phyloP scores from a whole-genome alignment of 1,284 basidiomycete genomes.

The Trametes hirsuta region DNA sequence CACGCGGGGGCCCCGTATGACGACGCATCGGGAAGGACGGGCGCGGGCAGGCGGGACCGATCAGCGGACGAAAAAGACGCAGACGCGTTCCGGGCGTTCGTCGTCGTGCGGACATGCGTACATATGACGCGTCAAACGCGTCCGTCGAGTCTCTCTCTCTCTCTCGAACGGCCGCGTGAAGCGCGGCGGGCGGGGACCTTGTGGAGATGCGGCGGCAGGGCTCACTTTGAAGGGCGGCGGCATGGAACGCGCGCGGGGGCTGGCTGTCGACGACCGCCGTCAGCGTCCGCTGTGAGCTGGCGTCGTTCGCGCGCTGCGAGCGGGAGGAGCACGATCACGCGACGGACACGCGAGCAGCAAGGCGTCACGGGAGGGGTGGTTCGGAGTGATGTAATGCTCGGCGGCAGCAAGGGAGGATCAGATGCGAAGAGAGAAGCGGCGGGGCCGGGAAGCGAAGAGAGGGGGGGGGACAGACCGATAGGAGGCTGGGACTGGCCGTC shows the following conservation, averaged over 20 bases:
- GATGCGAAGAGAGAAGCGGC: conserved; percentile 9
- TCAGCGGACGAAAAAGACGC: conserved; percentile 13
- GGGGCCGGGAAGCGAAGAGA: conserved; percentile 16
- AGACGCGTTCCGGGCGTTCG: conserved; percentile 9
- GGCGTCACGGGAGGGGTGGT: conserved; percentile 15
- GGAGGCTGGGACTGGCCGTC: not conserved
- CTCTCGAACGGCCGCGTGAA: too few species aligned
- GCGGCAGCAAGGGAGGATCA: conserved; percentile 1
- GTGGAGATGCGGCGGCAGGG: not conserved
- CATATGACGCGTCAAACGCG: conserved; percentile 4
- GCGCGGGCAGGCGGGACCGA: conserved; percentile 21
- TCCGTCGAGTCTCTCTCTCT: not conserved
- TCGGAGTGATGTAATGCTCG: conserved; percentile 24
- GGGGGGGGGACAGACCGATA: conserved; percentile 11
- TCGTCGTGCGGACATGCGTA: not conserved
- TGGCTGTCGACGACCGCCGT: too few species aligned
- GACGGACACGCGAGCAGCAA: conserved; percentile 20
- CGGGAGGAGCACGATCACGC: conserved; percentile 19
- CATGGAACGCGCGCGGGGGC: too few species aligned
- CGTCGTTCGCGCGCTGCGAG: not conserved
- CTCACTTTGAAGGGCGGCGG: too few species aligned
- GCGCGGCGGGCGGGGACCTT: too few species aligned
- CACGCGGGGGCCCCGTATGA: not conserved
- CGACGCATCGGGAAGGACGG: conserved; percentile 12
- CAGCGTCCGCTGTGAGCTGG: not conserved